Evolutionary conservation across 768 basidiomycete genomes (phyloP).

Genomic region (Dioszegia hungarica): DNA sequence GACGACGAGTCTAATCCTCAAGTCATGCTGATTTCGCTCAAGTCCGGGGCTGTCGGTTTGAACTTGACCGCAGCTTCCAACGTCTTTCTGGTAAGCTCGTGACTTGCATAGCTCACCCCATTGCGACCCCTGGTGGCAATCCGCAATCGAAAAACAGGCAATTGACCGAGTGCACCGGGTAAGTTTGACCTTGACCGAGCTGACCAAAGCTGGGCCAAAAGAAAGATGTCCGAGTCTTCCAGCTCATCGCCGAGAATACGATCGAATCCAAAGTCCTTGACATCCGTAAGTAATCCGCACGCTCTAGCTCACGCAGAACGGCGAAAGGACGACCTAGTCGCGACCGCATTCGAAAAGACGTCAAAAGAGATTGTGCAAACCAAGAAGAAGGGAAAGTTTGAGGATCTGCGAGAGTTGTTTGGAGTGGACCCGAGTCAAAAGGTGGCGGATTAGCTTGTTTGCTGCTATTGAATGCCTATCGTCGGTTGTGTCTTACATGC

Average conservation of each 20-base stretch:
- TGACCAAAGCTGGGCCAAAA: slow-evolving; percentile 65
- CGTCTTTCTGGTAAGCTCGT: slow-evolving; percentile 52
- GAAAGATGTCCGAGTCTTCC: slow-evolving; percentile 78
- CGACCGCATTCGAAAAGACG: slow-evolving; percentile 80
- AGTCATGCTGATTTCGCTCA: slow-evolving; percentile 82
- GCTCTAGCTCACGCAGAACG: slow-evolving; percentile 52
- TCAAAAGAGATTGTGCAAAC: slow-evolving; percentile 68
- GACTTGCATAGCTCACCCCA: slow-evolving; percentile 10
- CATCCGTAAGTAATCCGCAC: slow-evolving; percentile 54
- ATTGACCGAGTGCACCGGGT: slow-evolving; percentile 38
- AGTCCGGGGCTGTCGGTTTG: slow-evolving; percentile 76
- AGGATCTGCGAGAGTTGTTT: slow-evolving; percentile 55
- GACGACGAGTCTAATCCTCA: slow-evolving; percentile 55
- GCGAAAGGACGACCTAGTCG: slow-evolving; percentile 70
- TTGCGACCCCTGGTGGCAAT: slow-evolving; percentile 45
- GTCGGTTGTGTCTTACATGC: too few species aligned
- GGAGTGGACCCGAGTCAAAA: too few species aligned
- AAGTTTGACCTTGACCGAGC: not conserved
- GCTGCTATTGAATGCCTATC: too few species aligned
- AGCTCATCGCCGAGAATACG: slow-evolving; percentile 82
- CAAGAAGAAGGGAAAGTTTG: slow-evolving; percentile 72
- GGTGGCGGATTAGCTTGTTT: too few species aligned
- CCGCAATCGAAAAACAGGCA: slow-evolving; percentile 34
- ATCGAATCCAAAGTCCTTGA: slow-evolving; percentile 82
- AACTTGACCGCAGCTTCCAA: slow-evolving; percentile 87